These are phyloP conservation scores for Boletus sensibilis DNA, from an alignment of 768 basidiomycete species.

Conservation along the genomic window DNA sequence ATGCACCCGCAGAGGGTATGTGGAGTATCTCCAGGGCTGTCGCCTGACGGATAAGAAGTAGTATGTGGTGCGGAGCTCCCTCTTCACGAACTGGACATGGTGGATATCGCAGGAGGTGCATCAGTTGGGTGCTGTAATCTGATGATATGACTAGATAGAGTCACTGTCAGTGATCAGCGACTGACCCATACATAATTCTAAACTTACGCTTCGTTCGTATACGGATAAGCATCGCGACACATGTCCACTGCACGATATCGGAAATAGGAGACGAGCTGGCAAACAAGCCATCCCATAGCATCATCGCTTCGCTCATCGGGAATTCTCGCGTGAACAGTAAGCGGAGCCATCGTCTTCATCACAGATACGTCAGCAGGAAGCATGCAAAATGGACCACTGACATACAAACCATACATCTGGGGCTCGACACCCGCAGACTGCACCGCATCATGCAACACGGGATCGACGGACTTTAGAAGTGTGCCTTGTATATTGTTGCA, in stretches of 20 bases:
- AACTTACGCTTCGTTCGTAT: conserved; percentile 87
- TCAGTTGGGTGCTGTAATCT: conserved; percentile 85
- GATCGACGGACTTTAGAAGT: conserved; percentile 76
- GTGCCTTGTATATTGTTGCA: conserved; percentile 79
- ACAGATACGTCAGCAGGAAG: conserved; percentile 12
- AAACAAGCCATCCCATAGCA: conserved; percentile 95
- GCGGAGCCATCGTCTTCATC: conserved; percentile 83
- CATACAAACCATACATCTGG: conserved; percentile 95
- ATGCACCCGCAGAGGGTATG: conserved; percentile 70
- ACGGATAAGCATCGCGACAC: conserved; percentile 92
- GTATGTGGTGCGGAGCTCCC: conserved; percentile 52
- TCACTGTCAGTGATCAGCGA: conserved; percentile 13
- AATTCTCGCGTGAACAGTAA: conserved; percentile 94
- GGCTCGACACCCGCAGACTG: conserved; percentile 86
- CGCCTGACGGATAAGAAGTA: conserved; percentile 82
- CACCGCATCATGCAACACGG: conserved; percentile 70
- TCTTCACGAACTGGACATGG: conserved; percentile 35
- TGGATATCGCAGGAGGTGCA: conserved; percentile 84
- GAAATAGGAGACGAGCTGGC: conserved; percentile 74
- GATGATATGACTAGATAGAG: conserved; percentile 67
- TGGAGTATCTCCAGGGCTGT: conserved; percentile 73
- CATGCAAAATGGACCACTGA: conserved; percentile 14
- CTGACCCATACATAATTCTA: neutral
- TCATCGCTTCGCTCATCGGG: conserved; percentile 73
- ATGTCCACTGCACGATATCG: conserved; percentile 80